These are phyloP conservation scores for Fusarium sororula DNA, from an alignment of 2,329 filamentous ascomycete genomes.

Conservation along the genomic window DNA sequence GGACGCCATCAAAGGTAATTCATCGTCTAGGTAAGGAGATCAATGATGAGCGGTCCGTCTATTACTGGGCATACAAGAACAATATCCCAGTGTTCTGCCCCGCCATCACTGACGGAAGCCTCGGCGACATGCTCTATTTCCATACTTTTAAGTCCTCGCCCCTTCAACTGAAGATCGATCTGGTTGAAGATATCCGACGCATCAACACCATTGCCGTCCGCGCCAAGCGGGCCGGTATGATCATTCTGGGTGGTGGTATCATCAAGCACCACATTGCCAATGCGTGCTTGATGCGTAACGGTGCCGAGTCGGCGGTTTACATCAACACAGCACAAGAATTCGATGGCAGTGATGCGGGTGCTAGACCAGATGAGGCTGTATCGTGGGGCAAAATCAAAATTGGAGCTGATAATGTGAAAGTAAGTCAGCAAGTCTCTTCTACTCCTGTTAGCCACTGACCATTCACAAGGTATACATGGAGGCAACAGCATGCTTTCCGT, in stretches of 20 bases:
- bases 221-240: constrained; percentile 91
- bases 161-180: constrained; percentile 82
- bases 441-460: neutral
- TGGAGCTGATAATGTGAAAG: constrained; percentile 89
- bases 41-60: constrained; percentile 88
- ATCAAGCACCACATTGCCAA: constrained; percentile 99
- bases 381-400: constrained; percentile 99
- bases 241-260: constrained; percentile 93
- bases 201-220: constrained; percentile 93
- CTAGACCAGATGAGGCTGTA: constrained; percentile 93
- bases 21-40: constrained; percentile 91
- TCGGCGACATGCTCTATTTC: constrained; percentile 99
- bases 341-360: constrained; percentile 95
- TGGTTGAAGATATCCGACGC: constrained; percentile 90
- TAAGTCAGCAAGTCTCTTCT: constrained; percentile 48
- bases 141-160: constrained; percentile 94
- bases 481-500: constrained; percentile 71
- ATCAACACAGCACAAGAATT: constrained; percentile 98
- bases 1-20: constrained; percentile 95
- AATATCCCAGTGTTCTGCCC: constrained; percentile 97
- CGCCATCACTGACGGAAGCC: constrained; percentile 90
- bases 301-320: constrained; percentile 95
- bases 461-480: constrained; percentile 66
- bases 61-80: constrained; percentile 98
- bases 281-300: constrained; percentile 96